A percentile compares a stretch with the other conserved stretches of the same genome.
Evolutionary conservation across 495 filamentous ascomycete genomes (phyloP).

Genomic region (Neurospora intermedia): DNA sequence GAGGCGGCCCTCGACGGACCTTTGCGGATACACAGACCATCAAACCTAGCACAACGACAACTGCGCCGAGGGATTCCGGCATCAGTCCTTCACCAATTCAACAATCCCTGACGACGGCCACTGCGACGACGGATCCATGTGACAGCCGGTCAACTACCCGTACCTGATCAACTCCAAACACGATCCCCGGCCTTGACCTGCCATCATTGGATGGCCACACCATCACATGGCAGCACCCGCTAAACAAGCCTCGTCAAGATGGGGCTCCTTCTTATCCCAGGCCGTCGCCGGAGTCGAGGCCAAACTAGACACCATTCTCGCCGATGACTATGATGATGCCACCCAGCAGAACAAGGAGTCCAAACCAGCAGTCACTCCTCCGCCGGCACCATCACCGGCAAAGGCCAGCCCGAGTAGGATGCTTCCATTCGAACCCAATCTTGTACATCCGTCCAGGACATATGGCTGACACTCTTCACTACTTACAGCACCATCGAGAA

Average conservation of each 20-base stretch:
- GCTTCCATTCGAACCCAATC: not conserved
- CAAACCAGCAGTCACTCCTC: constrained; percentile 11
- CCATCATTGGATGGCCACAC: constrained; percentile 2
- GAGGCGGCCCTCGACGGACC: not conserved
- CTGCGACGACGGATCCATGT: constrained; percentile 3
- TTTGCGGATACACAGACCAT: not conserved
- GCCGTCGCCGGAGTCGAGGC: constrained; percentile 92
- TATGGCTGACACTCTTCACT: constrained; percentile 10
- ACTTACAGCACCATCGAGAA: constrained; percentile 30
- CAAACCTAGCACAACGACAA: not conserved
- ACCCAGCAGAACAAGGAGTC: constrained; percentile 19
- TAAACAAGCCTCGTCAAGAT: constrained; percentile 39
- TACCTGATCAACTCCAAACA: not conserved
- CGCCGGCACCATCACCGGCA: constrained; percentile 17
- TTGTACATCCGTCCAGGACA: not conserved
- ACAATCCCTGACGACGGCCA: not conserved
- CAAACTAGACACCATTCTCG: constrained; percentile 80
- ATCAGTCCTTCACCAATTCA: not conserved
- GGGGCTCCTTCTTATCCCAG: constrained; percentile 81
- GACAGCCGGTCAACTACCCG: constrained; percentile 3
- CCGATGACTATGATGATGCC: constrained; percentile 52
- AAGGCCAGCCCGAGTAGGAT: constrained; percentile 21
- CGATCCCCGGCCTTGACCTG: not conserved
- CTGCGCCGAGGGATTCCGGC: not conserved
- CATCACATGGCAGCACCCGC: constrained; percentile 17